Percentiles rank a stretch among this genome's conserved stretches.
Conservation (phyloP, 352 stramenopile species). For the Pythium aristosporum region DNA sequence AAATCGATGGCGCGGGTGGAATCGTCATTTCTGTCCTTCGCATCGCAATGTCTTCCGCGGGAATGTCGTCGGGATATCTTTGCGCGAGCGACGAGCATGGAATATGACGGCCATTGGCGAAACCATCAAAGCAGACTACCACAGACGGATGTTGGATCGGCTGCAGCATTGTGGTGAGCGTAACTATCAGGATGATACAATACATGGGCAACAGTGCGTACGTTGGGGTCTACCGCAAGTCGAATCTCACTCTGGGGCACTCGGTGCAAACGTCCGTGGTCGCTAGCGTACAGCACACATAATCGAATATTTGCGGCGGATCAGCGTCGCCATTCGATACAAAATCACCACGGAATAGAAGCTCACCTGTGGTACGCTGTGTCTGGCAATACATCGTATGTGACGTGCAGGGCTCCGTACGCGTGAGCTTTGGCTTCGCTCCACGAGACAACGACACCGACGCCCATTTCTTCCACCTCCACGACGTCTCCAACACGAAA, state of each 20-base stretch:
- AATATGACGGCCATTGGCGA: constrained; percentile 54
- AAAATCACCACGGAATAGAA: background rate
- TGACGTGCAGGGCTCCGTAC: constrained; percentile 39
- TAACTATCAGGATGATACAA: background rate
- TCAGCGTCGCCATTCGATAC: background rate
- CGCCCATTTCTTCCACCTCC: constrained; percentile 45
- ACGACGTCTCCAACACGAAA: constrained; percentile 76
- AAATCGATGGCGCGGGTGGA: constrained; percentile 50
- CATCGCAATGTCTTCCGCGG: background rate
- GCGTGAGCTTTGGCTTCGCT: constrained; percentile 35
- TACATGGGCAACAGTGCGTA: constrained; percentile 19
- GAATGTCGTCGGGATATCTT: constrained; percentile 57
- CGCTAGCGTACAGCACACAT: constrained; percentile 23
- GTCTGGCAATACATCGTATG: constrained; percentile 73
- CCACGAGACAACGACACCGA: constrained; percentile 70
- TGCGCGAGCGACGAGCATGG: constrained; percentile 57
- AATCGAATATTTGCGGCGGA: background rate
- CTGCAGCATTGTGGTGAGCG: constrained; percentile 23
- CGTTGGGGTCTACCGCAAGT: constrained; percentile 39
- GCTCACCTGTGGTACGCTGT: constrained; percentile 45
- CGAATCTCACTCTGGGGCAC: constrained; percentile 59
- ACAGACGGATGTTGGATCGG: constrained; percentile 58
- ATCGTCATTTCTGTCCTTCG: background rate
- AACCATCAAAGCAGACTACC: constrained; percentile 80
- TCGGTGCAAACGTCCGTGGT: constrained; percentile 52